Base-by-base conservation (phyloP, 768 basidiomycete genomes). In the Fomitopsis serialis region DNA sequence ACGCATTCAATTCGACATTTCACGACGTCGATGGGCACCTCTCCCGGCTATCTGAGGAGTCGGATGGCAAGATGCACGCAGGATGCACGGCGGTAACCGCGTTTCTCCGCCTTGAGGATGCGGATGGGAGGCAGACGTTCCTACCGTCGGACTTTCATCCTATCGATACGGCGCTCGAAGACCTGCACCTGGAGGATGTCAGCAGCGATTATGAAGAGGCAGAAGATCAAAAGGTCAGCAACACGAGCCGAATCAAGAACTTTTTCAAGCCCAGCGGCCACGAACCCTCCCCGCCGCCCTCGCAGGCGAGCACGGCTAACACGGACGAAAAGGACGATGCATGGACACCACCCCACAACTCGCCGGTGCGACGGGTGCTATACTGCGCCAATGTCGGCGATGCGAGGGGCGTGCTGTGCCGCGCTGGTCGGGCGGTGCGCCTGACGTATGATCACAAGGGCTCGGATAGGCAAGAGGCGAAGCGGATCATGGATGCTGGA, bases 401-500 rank as follows among this genome's bases (percentile, higher is more conserved):
- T 65, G 97, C 97, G 6, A 75, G 97, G 22, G 95, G 89, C 4
- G 97, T 99, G 11, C 78, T 99, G 17, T 95, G 90, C 65, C 86
- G 97, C 43, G 82, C 78, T 12, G 97, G 97, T 25, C 88, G 83
- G 61, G 97, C 93, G 4, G 85, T 98, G 3, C 80, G 97, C 43
- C 72, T 99, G 64, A 98, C 97, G 19, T 98, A 99, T 66, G 97
- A 99, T 66, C 97, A 99, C 76, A 99, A 99, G 68, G 97, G 97
- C 27, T 87, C 89, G 5, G 97, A 99, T 68, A 87, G 88, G 63
- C 93, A 96, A 68, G 97, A 99, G 71, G 95, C 95, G 19, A 98
- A 97, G 72, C 82, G 97, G 21, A 98, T 99, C 67, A 94, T 81
- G 46, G 97, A 98, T 65, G 97, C 97, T 0, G 97, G 97, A 10